Evolutionary conservation across 2,329 filamentous ascomycete genomes (phyloP), one percentile per base, ranked within the genome.

Genomic region (Plenodomus biglobosus): DNA sequence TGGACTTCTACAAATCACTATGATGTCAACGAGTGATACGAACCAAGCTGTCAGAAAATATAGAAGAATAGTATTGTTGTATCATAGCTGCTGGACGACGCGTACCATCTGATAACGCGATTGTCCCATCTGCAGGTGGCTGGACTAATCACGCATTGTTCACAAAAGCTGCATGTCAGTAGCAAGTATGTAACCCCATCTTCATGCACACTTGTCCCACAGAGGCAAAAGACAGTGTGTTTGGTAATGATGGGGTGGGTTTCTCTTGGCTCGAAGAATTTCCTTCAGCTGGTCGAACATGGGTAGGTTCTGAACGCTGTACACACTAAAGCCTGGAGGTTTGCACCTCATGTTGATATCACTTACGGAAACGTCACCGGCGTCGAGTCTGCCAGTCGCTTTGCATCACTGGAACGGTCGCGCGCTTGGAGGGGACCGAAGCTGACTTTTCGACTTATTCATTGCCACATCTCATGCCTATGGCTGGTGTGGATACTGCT

Each of bases 271-370:
- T 85, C 81, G 82, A 77, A 75, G 71, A 77, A 73, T 71, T 79
- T 85, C 84, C 83, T 86, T 85, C 83, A 85, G 82, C 80, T 79
- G 59, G 75, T 76, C 77, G 77, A 77, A 77, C 80, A 84, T 82
- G 72, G 77, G 67, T 77, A 71, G 46, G 74, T 76, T 76, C 72
- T 78, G 64, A 80, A 77, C 76, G 83, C 83, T 85, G 84, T 86
- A 86, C 84, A 86, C 84, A 86, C 83, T 80, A 80, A 85, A 85
- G 84, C 83, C 80, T 58, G 20, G 60, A 60, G 56, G 48, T 53
- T 35, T 52, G 44, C 51, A 50, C 46, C 50, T 50, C 55, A 36
- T 46, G 46, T 51, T 48, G 34, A 39, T 46, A 46, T 52, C 46
- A 50, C 46, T 43, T 52, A 50, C 45, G 42, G 30, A 15, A 32